These are phyloP conservation scores for Lentinula guzmanii DNA, from an alignment of 768 basidiomycete genomes.

Conservation along the genomic window DNA sequence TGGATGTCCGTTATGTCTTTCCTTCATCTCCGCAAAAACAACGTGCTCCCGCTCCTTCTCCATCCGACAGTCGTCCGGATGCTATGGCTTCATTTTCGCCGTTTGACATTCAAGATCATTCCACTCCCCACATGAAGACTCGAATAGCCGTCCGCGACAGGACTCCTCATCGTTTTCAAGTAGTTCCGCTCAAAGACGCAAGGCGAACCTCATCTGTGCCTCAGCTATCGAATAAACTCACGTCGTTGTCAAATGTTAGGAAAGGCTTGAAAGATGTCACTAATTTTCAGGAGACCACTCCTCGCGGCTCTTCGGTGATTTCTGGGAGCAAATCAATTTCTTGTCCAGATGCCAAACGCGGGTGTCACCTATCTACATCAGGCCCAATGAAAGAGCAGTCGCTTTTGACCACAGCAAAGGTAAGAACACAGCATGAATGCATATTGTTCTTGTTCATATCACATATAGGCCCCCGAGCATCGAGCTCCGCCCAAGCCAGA, in stretches of 20 bases:
- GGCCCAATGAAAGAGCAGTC: not conserved
- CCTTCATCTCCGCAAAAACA: not conserved
- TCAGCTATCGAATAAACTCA: not conserved
- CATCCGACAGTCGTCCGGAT: not conserved
- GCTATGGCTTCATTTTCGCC: not conserved
- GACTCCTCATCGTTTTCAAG: constrained; percentile 37
- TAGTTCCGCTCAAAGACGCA: constrained; percentile 25
- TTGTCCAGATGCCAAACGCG: not conserved
- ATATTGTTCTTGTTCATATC: not conserved
- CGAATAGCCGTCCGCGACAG: constrained; percentile 38
- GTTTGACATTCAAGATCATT: not conserved
- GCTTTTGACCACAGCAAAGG: not conserved
- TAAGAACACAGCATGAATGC: not conserved
- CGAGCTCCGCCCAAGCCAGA: not conserved
- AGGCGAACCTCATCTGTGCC: not conserved
- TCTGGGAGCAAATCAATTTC: not conserved
- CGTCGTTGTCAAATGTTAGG: not conserved
- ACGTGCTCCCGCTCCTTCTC: not conserved
- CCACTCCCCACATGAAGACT: constrained; percentile 28
- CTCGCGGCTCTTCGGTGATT: not conserved
- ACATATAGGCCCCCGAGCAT: not conserved
- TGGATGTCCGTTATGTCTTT: not conserved
- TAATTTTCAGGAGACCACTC: not conserved
- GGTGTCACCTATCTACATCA: not conserved
- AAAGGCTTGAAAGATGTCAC: not conserved